phyloP scores from a whole-genome alignment of 495 filamentous ascomycete genomes.

The Penicillium samsonianum region DNA sequence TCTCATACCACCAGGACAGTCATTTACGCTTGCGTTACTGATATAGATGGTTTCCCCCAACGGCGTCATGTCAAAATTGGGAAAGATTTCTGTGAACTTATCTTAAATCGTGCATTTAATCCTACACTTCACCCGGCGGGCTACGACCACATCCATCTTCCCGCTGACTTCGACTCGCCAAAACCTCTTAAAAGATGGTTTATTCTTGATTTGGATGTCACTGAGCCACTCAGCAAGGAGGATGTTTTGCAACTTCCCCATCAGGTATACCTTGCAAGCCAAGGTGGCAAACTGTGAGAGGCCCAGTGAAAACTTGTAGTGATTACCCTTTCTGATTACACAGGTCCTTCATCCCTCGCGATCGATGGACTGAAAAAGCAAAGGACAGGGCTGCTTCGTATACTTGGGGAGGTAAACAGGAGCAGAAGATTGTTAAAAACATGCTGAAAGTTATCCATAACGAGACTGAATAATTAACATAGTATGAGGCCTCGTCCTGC shows the following conservation, averaged over 20 bases:
- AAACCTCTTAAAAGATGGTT: slow-evolving; percentile 29
- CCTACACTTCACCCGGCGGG: slow-evolving; percentile 15
- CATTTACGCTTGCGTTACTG: slow-evolving; percentile 25
- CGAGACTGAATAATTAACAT: not conserved
- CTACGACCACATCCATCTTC: slow-evolving; percentile 32
- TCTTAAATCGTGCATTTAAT: slow-evolving; percentile 21
- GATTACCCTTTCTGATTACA: not conserved
- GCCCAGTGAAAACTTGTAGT: not conserved
- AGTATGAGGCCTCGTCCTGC: not conserved
- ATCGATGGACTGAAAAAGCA: slow-evolving; percentile 22
- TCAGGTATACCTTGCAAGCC: slow-evolving; percentile 26
- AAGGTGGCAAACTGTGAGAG: slow-evolving; percentile 24
- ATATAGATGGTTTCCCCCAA: slow-evolving; percentile 26
- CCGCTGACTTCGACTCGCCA: slow-evolving; percentile 24
- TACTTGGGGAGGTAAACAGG: slow-evolving; percentile 22
- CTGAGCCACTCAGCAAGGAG: slow-evolving; percentile 14
- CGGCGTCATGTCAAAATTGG: slow-evolving; percentile 24
- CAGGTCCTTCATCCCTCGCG: slow-evolving; percentile 24
- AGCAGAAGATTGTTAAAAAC: slow-evolving; percentile 16
- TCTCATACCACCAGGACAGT: slow-evolving; percentile 4
- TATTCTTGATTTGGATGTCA: slow-evolving; percentile 28
- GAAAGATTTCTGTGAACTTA: slow-evolving; percentile 16
- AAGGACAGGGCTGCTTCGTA: slow-evolving; percentile 22
- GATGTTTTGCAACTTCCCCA: slow-evolving; percentile 24
- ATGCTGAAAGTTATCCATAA: slow-evolving; percentile 6